Evolutionary conservation across 2,329 filamentous ascomycete species (phyloP), one percentile per base, ranked within the genome.

Genomic region (Aspergillus brunneoviolaceus): DNA sequence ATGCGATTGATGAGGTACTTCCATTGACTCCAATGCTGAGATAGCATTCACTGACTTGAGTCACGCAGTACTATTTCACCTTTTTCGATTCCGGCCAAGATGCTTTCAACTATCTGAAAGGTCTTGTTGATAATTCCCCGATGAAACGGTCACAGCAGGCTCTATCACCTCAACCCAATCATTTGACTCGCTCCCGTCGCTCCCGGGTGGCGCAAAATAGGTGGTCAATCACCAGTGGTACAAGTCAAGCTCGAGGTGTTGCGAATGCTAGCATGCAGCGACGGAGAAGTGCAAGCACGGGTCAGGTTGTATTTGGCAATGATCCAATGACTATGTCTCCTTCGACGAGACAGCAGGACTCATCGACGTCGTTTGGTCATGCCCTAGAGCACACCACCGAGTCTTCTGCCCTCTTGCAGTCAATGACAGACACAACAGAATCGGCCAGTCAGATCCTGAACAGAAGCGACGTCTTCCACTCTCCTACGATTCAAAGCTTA

Each of bases 371-470:
- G 2, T 91, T 88, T 62, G 84, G 88, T 5, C 88, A 89, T 67
- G 92, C 89, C 45, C 68, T 88, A 62, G 91, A 91, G 55, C 90
- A 89, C 49, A 89, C 87, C 0, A 91, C 88, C 5, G 86, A 89
- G 58, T 93, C 90, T 1, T 91, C 87, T 2, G 79, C 88, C 33
- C 82, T 89, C 1, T 82, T 87, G 4, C 90, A 89, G 3, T 87
- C 86, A 0, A 85, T 84, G 57, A 89, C 93, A 48, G 91, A 93
- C 60, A 85, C 82, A n/a, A 82, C 82, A 58, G 88, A 89, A 51
- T 96, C 93, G 3, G 94, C 91, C 2, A 98, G 94, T 72, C 92
- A 96, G 74, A 97, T 98, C 42, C 79, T 99, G 9, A 85, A 86
- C 56, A 87, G 90, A 35, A 97, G 92, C 67, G 91, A 95, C 67